Evolutionary conservation across 805 yeast species (phyloP), one percentile per base, ranked within the genome.

Genomic region (Cyberlindnera mrakii): DNA sequence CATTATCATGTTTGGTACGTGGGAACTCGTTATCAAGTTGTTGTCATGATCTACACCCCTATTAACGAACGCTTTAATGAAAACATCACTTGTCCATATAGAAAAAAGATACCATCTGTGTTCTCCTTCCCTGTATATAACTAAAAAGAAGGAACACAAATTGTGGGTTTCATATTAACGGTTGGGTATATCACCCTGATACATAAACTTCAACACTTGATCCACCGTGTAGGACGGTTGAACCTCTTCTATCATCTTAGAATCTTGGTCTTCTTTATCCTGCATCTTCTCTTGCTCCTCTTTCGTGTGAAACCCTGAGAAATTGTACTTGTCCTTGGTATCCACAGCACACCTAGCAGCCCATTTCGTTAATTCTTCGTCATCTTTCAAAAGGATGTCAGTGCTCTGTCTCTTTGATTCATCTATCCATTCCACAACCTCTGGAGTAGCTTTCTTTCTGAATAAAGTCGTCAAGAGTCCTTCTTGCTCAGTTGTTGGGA

Each of bases 1-100:
- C 58, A 89, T 93, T 60, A 91, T 93, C 54, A 93, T 93, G 99
- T 93, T 93, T 70, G 99, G 99, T 37, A 90, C 98, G 3, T 93
- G 98, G 98, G 99, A 93, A 60, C 62, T 93, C 30, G 79, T 85
- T 43, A 79, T 83, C 38, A 74, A 73, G 44, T 52, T 77, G n/a
- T 63, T 82, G 23, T 74, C 81, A 14, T 65, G 53, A 45, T 37
- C n/a, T n/a, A 11, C 16, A 14, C 16, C 16, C 3, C 16, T 14
- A 30, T 30, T 14, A 14, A 14, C 16, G 33, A 30, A n/a, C 16
- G 33, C 9, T 14, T n/a, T 20, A 13, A 35, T 35, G 37, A 23
- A 23, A 33, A 15, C n/a, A n/a, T 11, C 19, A 34, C 31, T 17
- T 35, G 37, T 35, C 31, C 30, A 35, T 35, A 32, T 32, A 16